Base-by-base conservation (phyloP, 1,139 yeast species). In the Pichia norvegensis region DNA sequence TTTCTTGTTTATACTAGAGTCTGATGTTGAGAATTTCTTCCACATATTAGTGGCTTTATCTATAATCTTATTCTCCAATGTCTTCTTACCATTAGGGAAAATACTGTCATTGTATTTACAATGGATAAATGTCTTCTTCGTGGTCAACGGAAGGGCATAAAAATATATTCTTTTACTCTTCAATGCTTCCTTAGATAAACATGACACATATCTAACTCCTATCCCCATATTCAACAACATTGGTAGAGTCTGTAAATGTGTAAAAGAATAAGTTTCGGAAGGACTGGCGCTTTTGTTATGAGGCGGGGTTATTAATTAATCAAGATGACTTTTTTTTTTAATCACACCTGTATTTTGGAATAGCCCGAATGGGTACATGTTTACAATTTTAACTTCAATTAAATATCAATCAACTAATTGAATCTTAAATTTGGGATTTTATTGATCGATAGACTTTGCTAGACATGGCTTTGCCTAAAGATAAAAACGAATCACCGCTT, bases 71-170 rank as follows among this genome's bases (percentile, higher is more conserved):
- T 60, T 53, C 49, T 75, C 80, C 2, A 69, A 38, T 40, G 69
- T 66, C 44, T 55, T 53, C 31, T 65, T 62, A 4, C 71, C 53
- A 47, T 62, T 48, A 1, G 62, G 55, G 6, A 66, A 45, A 1
- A 67, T 58, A 3, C 54, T 56, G 10, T 62, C 71, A 38, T 71
- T 66, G 56, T 80, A 84, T 58, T 78, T 74, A 62, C 82, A 81
- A 56, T 79, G 76, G 14, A 82, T 62, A 58, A 70, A 82, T 5
- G 81, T 72, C 49, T 71, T 72, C 41, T 68, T 61, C 4, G 76
- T 68, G 5, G 85, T 80, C 20, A 83, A 67, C 4, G 92, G 92
- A 7, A 82, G 64, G 11, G 82, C 65, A 19, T 80, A 64, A 19
- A 80, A 65, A 52, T 73, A 77, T 36, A 76, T 70, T 8, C 48